These are phyloP conservation scores for Aciculoconidium aculeatum DNA, from an alignment of 805 yeast genomes.

Conservation along the genomic window DNA sequence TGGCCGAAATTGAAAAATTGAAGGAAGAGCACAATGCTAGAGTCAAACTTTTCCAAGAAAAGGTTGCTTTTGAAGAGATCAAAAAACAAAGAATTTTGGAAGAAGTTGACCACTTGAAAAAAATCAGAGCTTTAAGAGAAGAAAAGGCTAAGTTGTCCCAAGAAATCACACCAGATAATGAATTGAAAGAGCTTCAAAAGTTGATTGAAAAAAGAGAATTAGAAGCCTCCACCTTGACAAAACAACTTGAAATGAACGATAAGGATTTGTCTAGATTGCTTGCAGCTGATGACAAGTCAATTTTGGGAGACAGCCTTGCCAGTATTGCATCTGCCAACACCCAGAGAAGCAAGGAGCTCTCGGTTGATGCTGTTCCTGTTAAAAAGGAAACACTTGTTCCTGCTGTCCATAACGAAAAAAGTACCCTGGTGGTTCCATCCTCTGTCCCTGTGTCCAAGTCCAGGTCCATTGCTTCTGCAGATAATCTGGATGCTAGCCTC, in stretches of 20 bases:
- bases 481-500: slow-evolving; percentile 13
- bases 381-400: too few relatives aligned
- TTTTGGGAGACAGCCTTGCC: slow-evolving; percentile 29
- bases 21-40: slow-evolving; percentile 30
- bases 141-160: slow-evolving; percentile 29
- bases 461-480: slow-evolving; percentile 8
- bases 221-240: slow-evolving; percentile 26
- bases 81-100: slow-evolving; percentile 33
- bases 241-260: slow-evolving; percentile 29
- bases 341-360: too few relatives aligned
- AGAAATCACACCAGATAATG: slow-evolving; percentile 15
- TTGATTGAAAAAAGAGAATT: slow-evolving; percentile 28
- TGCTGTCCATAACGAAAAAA: too few relatives aligned
- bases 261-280: slow-evolving; percentile 15
- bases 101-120: slow-evolving; percentile 36
- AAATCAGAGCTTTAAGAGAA: slow-evolving; percentile 32
- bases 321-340: too few relatives aligned
- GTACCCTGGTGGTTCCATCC: too few relatives aligned
- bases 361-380: too few relatives aligned
- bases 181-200: slow-evolving; percentile 21
- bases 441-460: too few relatives aligned
- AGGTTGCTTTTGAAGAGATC: slow-evolving; percentile 31
- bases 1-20: slow-evolving; percentile 28
- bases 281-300: slow-evolving; percentile 12
- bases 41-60: slow-evolving; percentile 22